These are phyloP conservation scores for Daldinia childiae DNA, from an alignment of 495 filamentous ascomycete species.

Conservation along the genomic window DNA sequence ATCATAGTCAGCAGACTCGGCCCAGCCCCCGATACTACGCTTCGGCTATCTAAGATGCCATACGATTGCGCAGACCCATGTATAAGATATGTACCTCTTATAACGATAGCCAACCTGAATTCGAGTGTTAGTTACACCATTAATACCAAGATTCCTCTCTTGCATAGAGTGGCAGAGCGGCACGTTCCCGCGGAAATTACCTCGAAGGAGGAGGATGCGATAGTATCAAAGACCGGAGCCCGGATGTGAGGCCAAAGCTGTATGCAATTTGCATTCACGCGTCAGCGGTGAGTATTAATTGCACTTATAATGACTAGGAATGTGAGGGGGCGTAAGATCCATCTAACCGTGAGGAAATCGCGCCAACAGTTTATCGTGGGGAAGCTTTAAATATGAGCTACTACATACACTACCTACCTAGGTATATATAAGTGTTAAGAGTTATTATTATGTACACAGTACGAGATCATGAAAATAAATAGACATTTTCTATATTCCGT, in stretches of 20 bases:
- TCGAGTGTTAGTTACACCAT: no score
- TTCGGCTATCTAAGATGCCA: slow-evolving; percentile 2
- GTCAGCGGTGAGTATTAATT: slow-evolving; percentile 1
- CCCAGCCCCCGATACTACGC: background rate
- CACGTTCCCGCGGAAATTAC: no score
- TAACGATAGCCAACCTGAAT: no score
- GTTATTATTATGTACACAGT: background rate
- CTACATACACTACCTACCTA: no score
- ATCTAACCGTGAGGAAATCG: background rate
- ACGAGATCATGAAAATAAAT: background rate
- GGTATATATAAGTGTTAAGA: no score
- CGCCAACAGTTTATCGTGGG: background rate
- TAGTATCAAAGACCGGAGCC: background rate
- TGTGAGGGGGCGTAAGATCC: slow-evolving; percentile 1
- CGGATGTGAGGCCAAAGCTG: background rate
- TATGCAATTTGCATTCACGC: background rate
- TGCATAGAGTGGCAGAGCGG: no score
- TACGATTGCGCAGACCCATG: background rate
- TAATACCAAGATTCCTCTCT: no score
- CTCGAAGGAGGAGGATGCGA: no score
- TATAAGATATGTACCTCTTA: background rate
- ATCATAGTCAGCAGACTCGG: background rate
- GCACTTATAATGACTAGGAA: background rate
- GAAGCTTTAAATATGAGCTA: background rate
- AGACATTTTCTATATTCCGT: background rate